phyloP scores from a whole-genome alignment of 192 early-diverging fungal genomes.

The Backusella tarrabulga region DNA sequence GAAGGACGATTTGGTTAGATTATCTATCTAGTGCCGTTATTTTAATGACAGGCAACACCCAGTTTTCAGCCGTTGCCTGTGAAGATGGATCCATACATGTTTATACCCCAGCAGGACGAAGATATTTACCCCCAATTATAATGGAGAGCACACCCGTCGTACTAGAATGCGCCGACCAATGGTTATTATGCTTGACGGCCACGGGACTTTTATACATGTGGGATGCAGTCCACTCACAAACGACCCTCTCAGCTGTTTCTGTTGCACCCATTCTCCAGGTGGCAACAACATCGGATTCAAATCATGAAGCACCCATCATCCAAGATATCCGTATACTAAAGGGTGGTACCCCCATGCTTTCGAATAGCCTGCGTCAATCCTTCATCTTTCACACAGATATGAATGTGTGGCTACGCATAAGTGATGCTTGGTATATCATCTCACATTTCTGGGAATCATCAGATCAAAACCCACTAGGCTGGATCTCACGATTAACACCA shows the following conservation, averaged over 20 bases:
- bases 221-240: slow-evolving; percentile 55
- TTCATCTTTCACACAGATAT: slow-evolving; percentile 66
- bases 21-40: slow-evolving; percentile 56
- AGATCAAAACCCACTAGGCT: slow-evolving; percentile 25
- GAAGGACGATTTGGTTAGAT: slow-evolving; percentile 55
- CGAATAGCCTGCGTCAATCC: slow-evolving; percentile 53
- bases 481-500: slow-evolving; percentile 22
- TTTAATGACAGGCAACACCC: slow-evolving; percentile 54
- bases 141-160: slow-evolving; percentile 63
- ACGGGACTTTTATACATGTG: slow-evolving; percentile 66
- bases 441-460: slow-evolving; percentile 43
- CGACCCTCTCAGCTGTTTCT: slow-evolving; percentile 51
- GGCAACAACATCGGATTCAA: slow-evolving; percentile 28
- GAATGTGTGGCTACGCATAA: slow-evolving; percentile 68
- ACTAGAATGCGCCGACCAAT: slow-evolving; percentile 52
- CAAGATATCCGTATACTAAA: slow-evolving; percentile 50
- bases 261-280: slow-evolving; percentile 62
- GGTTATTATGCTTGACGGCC: slow-evolving; percentile 65
- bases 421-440: slow-evolving; percentile 54
- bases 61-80: slow-evolving; percentile 61
- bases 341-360: slow-evolving; percentile 57
- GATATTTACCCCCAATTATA: slow-evolving; percentile 62
- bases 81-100: slow-evolving; percentile 66
- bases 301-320: slow-evolving; percentile 44
- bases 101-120: slow-evolving; percentile 66